A percentile compares a stretch with the other conserved stretches of the same genome.
phyloP scores from a whole-genome alignment of 306 rosid species.

The Gleditsia sinensis region DNA sequence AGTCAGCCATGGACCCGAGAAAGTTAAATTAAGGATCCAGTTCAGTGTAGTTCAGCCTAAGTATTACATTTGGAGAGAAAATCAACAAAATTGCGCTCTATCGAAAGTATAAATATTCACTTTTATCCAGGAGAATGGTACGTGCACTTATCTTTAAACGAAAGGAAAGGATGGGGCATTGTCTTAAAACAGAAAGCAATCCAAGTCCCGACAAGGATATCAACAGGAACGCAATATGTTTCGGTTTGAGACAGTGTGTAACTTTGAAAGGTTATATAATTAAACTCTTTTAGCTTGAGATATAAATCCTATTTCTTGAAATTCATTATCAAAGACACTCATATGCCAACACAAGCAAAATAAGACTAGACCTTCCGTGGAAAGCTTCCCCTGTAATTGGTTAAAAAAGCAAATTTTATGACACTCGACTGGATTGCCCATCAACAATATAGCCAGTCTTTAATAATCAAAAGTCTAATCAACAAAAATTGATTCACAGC shows the following conservation, averaged over 20 bases:
- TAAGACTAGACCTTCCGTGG: not conserved
- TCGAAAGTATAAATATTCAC: not conserved
- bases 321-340: not conserved
- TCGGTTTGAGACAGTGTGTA: too few species aligned
- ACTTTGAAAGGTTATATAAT: too few species aligned
- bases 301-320: slow-evolving; percentile 13
- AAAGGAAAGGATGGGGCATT: too few species aligned
- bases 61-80: not conserved
- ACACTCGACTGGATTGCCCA: not conserved
- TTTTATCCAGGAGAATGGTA: not conserved
- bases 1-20: too few species aligned
- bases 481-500: not conserved
- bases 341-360: too few species aligned
- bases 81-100: not conserved
- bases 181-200: too few species aligned
- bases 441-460: not conserved
- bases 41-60: not conserved
- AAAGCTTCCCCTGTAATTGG: not conserved
- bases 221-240: too few species aligned
- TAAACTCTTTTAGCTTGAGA: too few species aligned
- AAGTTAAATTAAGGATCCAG: too few species aligned
- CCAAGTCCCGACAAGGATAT: too few species aligned
- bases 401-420: not conserved
- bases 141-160: too few species aligned
- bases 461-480: not conserved